phyloP scores from a whole-genome alignment of 2,329 filamentous ascomycete species.

The Aulographum hederae region DNA sequence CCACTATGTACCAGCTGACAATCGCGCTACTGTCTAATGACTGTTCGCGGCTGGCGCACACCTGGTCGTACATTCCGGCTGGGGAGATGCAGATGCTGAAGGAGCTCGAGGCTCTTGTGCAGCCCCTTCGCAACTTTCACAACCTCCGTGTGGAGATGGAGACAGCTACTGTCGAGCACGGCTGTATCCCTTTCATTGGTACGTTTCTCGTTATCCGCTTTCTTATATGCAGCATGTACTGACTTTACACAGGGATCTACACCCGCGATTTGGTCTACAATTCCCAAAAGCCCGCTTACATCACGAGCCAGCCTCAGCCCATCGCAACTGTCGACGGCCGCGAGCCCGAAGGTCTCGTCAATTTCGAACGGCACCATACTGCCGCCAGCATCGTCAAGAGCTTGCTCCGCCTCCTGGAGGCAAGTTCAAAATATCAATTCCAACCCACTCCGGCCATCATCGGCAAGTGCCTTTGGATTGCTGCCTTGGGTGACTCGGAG shows the following conservation, averaged over 20 bases:
- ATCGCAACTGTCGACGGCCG: too few species aligned
- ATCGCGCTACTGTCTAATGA: slow-evolving; percentile 61
- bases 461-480: slow-evolving; percentile 72
- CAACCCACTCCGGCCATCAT: slow-evolving; percentile 59
- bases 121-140: slow-evolving; percentile 61
- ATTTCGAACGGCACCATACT: slow-evolving; percentile 66
- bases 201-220: too few species aligned
- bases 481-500: slow-evolving; percentile 57
- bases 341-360: slow-evolving; percentile 42
- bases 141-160: slow-evolving; percentile 69
- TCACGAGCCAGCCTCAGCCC: slow-evolving; percentile 39
- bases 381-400: slow-evolving; percentile 66
- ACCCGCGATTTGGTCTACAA: slow-evolving; percentile 74
- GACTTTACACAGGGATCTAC: too few species aligned
- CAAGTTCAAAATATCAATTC: slow-evolving; percentile 57
- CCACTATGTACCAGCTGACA: slow-evolving; percentile 65
- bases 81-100: slow-evolving; percentile 46
- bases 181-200: slow-evolving; percentile 71
- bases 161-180: slow-evolving; percentile 40
- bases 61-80: slow-evolving; percentile 52
- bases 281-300: slow-evolving; percentile 57
- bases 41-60: slow-evolving; percentile 45
- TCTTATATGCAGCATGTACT: slow-evolving; percentile 35
- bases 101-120: slow-evolving; percentile 54
- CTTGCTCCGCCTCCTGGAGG: slow-evolving; percentile 58